Conservation (phyloP, 78 protist genomes). For the Speleostelium caveatum region DNA sequence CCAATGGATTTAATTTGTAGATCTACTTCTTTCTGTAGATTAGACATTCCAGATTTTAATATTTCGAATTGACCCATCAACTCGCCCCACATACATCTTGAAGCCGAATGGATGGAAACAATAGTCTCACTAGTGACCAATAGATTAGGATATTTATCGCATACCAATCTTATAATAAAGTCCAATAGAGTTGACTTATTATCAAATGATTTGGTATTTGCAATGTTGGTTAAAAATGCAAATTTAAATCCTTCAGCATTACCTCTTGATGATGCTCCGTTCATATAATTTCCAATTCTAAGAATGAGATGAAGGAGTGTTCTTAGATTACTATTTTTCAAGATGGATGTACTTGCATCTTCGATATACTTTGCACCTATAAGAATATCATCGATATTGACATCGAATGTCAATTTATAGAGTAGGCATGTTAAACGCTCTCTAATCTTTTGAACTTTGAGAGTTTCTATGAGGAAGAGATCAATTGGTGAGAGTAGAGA, state of each 20-base stretch:
- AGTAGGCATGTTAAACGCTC: slow-evolving; percentile 28
- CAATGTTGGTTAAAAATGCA: neutral
- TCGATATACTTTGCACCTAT: slow-evolving; percentile 24
- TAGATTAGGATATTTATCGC: slow-evolving; percentile 31
- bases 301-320: slow-evolving; percentile 13
- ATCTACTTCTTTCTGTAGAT: slow-evolving; percentile 43
- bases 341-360: neutral
- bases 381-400: slow-evolving; percentile 20
- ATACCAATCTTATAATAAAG: slow-evolving; percentile 13
- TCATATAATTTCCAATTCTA: slow-evolving; percentile 57
- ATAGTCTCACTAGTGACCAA: slow-evolving; percentile 9
- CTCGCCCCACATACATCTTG: slow-evolving; percentile 43
- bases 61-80: neutral
- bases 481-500: slow-evolving; percentile 2
- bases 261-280: slow-evolving; percentile 22
- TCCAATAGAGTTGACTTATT: slow-evolving; percentile 20
- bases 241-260: slow-evolving; percentile 72
- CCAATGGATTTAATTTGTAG: slow-evolving; percentile 32
- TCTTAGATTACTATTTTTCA: neutral
- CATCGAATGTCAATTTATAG: slow-evolving; percentile 32
- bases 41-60: slow-evolving; percentile 30
- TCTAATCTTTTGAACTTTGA: slow-evolving; percentile 60
- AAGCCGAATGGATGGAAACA: slow-evolving; percentile 25
- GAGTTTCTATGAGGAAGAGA: slow-evolving; percentile 35
- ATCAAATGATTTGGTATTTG: slow-evolving; percentile 58